A percentile compares a stretch with the other conserved stretches of the same genome.
Evolutionary conservation across 768 basidiomycete genomes (phyloP).

Genomic region (Psilocybe tampanensis): DNA sequence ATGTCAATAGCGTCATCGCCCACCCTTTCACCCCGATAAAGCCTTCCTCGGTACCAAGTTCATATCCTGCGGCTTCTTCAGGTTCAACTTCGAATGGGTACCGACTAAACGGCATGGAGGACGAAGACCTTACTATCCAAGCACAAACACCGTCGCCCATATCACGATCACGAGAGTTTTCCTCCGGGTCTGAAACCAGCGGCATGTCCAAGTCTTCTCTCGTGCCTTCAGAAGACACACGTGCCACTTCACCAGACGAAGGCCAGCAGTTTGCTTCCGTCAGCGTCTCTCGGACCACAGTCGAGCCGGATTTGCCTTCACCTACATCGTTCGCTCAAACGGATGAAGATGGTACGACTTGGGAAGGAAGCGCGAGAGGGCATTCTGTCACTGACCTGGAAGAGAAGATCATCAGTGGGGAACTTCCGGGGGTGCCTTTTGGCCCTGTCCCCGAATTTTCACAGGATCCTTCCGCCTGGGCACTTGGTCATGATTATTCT

Average conservation of each 20-base stretch:
- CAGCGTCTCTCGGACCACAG: conserved; percentile 29
- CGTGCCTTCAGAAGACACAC: conserved; percentile 47
- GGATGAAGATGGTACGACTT: conserved; percentile 59
- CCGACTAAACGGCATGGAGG: conserved; percentile 38
- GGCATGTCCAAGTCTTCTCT: conserved; percentile 50
- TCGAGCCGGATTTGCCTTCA: conserved; percentile 50
- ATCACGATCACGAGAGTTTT: conserved; percentile 38
- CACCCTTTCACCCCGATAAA: conserved; percentile 50
- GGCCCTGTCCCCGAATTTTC: conserved; percentile 39
- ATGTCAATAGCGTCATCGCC: conserved; percentile 44
- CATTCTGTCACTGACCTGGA: conserved; percentile 41
- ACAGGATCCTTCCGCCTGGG: conserved; percentile 52
- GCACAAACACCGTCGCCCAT: conserved; percentile 40
- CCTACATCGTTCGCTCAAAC: conserved; percentile 52
- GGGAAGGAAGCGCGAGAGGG: conserved; percentile 51
- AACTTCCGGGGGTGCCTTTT: conserved; percentile 51
- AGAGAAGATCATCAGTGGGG: conserved; percentile 57
- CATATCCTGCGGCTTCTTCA: conserved; percentile 33
- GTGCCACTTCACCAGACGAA: conserved; percentile 52
- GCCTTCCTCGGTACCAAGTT: conserved; percentile 41
- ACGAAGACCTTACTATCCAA: conserved; percentile 68
- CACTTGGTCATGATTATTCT: conserved; percentile 77
- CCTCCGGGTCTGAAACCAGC: conserved; percentile 55
- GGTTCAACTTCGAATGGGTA: conserved; percentile 37
- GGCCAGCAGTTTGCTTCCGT: conserved; percentile 34